Evolutionary conservation across 192 early-diverging fungal species (phyloP).

Genomic region (Phlyctochytrium bullatum): DNA sequence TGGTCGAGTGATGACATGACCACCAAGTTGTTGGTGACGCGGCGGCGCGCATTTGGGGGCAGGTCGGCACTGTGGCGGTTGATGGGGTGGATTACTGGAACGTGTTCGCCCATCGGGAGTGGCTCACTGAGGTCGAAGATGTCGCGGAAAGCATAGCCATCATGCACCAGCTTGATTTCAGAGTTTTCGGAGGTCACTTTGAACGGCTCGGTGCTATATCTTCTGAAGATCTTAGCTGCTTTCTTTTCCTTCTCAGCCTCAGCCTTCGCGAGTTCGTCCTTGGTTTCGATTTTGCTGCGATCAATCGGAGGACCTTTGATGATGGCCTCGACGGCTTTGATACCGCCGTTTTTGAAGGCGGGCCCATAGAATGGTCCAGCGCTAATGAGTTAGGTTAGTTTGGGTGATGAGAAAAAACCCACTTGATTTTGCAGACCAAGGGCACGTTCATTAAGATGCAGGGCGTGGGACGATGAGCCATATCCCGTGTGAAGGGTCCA

Average conservation of each 20-base stretch:
- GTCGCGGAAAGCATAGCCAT: too few species aligned
- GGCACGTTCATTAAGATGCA: not conserved
- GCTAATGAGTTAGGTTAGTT: not conserved
- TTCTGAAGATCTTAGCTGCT: too few species aligned
- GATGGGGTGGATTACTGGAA: too few species aligned
- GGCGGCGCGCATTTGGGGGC: too few species aligned
- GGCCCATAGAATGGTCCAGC: not conserved
- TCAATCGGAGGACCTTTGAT: not conserved
- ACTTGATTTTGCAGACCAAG: constrained; percentile 5
- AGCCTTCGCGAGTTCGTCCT: not conserved
- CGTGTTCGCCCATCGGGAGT: too few species aligned
- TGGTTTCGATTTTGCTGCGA: not conserved
- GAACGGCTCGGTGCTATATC: too few species aligned
- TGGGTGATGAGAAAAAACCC: not conserved
- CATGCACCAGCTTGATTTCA: too few species aligned
- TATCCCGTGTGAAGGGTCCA: constrained; percentile 1
- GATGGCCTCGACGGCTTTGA: not conserved
- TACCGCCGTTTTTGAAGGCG: not conserved
- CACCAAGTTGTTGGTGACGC: constrained; percentile 19
- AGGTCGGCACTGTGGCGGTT: too few species aligned
- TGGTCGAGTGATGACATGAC: constrained; percentile 26
- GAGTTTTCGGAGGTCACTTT: too few species aligned
- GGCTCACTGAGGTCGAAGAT: too few species aligned
- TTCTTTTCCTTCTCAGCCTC: too few species aligned
- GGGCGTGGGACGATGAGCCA: constrained; percentile 3